phyloP scores from a whole-genome alignment of 2,329 filamentous ascomycete species.

The Thermoascus crustaceus region DNA sequence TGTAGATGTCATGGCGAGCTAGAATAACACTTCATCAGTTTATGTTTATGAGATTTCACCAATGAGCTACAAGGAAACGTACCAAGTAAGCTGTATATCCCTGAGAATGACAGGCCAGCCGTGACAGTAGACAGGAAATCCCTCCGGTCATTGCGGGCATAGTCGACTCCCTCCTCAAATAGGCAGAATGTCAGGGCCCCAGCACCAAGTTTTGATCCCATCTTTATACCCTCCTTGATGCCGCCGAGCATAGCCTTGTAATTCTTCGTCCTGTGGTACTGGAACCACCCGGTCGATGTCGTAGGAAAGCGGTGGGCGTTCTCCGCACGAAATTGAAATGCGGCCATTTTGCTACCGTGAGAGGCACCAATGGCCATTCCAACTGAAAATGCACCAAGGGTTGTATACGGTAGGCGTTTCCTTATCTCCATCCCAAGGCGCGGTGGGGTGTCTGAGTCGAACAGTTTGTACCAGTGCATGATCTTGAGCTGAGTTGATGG shows the following conservation, averaged over 20 bases:
- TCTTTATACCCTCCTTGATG: slow-evolving; percentile 66
- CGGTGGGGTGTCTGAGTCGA: slow-evolving; percentile 29
- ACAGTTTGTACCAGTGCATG: slow-evolving; percentile 29
- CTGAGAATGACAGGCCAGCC: slow-evolving; percentile 76
- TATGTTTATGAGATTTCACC: slow-evolving; percentile 5
- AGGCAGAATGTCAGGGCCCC: slow-evolving; percentile 71
- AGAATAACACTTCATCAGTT: slow-evolving; percentile 10
- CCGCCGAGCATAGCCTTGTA: slow-evolving; percentile 76
- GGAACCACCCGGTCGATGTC: slow-evolving; percentile 79
- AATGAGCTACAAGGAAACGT: slow-evolving; percentile 29
- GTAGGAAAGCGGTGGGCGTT: slow-evolving; percentile 89
- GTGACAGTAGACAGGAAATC: slow-evolving; percentile 76
- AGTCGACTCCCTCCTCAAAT: slow-evolving; percentile 78
- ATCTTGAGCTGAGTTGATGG: slow-evolving; percentile 19
- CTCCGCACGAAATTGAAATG: slow-evolving; percentile 84
- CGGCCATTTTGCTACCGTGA: slow-evolving; percentile 64
- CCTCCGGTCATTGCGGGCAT: slow-evolving; percentile 47
- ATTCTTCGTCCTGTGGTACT: slow-evolving; percentile 98
- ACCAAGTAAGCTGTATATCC: slow-evolving; percentile 82
- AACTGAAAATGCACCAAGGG: slow-evolving; percentile 55
- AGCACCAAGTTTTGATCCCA: slow-evolving; percentile 61
- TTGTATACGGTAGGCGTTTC: slow-evolving; percentile 58
- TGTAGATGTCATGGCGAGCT: slow-evolving; percentile 74
- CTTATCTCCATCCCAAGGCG: slow-evolving; percentile 56
- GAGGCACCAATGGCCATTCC: slow-evolving; percentile 63